A percentile compares a stretch with the other conserved stretches of the same genome.
These are phyloP conservation scores for Jasminum sambac DNA, from an alignment of 257 asterid genomes.

Conservation along the genomic window DNA sequence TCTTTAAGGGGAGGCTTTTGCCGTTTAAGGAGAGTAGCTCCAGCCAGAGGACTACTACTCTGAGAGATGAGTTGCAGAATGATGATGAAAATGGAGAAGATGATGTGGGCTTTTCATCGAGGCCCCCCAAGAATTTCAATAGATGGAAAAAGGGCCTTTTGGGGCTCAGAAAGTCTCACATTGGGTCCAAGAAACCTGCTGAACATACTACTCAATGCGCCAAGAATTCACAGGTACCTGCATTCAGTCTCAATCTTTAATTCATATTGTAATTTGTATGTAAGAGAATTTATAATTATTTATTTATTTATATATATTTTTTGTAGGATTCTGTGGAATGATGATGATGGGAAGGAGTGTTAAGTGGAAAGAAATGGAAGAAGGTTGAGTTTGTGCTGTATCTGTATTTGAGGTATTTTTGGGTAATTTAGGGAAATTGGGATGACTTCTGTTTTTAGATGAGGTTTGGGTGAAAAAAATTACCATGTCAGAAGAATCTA, in stretches of 20 bases:
- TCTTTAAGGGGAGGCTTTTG: slow-evolving; percentile 69
- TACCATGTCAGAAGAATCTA: neutral
- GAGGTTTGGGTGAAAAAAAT: slow-evolving; percentile 4
- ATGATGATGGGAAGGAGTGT: neutral
- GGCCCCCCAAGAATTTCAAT: slow-evolving; percentile 77
- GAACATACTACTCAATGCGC: slow-evolving; percentile 35
- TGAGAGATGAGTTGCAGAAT: slow-evolving; percentile 64
- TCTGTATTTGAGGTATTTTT: neutral
- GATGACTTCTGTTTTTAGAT: slow-evolving; percentile 6
- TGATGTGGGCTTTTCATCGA: slow-evolving; percentile 29
- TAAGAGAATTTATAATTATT: too few species aligned
- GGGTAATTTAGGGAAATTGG: neutral
- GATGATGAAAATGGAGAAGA: slow-evolving; percentile 41
- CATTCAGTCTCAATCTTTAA: neutral
- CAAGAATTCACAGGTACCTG: slow-evolving; percentile 45
- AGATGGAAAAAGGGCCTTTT: slow-evolving; percentile 75
- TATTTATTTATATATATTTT: neutral
- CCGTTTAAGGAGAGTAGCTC: slow-evolving; percentile 61
- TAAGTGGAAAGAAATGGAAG: neutral
- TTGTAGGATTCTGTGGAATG: slow-evolving; percentile 10
- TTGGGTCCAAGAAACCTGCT: slow-evolving; percentile 58
- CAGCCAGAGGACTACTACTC: slow-evolving; percentile 45
- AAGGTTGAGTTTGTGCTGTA: neutral
- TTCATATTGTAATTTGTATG: too few species aligned
- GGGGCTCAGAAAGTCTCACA: slow-evolving; percentile 70